Percentiles rank a stretch among this genome's conserved stretches.
phyloP scores from a whole-genome alignment of 352 stramenopile species.

The Pythium oligandrum region DNA sequence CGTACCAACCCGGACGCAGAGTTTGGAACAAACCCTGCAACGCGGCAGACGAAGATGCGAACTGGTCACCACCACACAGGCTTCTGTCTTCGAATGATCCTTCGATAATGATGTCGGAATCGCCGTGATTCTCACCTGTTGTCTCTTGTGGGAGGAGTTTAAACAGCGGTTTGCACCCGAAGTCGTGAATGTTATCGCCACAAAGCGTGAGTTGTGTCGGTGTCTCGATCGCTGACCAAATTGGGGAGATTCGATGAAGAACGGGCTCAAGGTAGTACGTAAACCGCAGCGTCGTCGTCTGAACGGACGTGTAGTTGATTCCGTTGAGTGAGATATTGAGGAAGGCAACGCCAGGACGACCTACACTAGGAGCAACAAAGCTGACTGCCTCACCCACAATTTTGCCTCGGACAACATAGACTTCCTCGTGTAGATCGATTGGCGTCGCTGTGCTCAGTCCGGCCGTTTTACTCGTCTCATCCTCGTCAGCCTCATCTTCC shows the following conservation, averaged over 20 bases:
- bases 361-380: constrained; percentile 42
- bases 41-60: background rate
- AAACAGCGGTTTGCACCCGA: constrained; percentile 38
- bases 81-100: constrained; percentile 22
- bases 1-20: constrained; percentile 38
- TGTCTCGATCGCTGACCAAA: constrained; percentile 40
- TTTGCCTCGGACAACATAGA: constrained; percentile 33
- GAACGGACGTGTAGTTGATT: constrained; percentile 63
- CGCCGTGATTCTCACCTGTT: constrained; percentile 11
- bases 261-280: constrained; percentile 54
- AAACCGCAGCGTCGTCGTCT: constrained; percentile 39
- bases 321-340: constrained; percentile 72
- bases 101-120: constrained; percentile 20
- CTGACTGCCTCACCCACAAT: constrained; percentile 58
- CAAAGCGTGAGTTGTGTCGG: constrained; percentile 26
- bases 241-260: constrained; percentile 43
- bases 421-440: constrained; percentile 15
- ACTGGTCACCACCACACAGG: too few relatives aligned
- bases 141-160: constrained; percentile 36
- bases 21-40: constrained; percentile 33
- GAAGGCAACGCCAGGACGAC: constrained; percentile 29
- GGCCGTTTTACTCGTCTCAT: background rate
- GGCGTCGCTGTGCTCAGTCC: background rate
- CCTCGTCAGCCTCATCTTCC: constrained; percentile 4
- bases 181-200: constrained; percentile 49